Percentiles rank a stretch among this genome's conserved stretches.
Conservation (phyloP, 208 protist genomes). For the Borovskyia barvae region DNA sequence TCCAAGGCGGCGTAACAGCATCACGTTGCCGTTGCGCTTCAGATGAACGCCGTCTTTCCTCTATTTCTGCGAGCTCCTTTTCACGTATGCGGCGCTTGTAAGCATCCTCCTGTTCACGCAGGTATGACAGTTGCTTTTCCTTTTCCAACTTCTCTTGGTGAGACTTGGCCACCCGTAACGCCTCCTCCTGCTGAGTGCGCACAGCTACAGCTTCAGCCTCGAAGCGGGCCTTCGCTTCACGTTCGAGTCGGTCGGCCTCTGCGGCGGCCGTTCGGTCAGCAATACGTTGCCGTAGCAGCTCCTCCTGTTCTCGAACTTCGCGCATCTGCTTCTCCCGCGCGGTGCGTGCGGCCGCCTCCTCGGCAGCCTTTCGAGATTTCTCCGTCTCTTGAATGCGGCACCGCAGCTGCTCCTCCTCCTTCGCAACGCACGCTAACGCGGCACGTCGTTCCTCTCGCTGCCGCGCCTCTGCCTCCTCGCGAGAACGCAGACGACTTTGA, state of each 20-base stretch:
- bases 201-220: slow-evolving; percentile 28
- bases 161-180: slow-evolving; percentile 31
- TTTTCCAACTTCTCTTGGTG: slow-evolving; percentile 25
- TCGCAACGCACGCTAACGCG: slow-evolving; percentile 46
- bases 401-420: slow-evolving; percentile 67
- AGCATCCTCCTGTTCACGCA: slow-evolving; percentile 56
- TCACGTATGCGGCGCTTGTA: slow-evolving; percentile 46
- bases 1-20: too few relatives aligned
- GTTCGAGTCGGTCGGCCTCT: slow-evolving; percentile 9
- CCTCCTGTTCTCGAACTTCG: slow-evolving; percentile 72
- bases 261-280: slow-evolving; percentile 30
- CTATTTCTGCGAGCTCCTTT: slow-evolving; percentile 51
- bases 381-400: slow-evolving; percentile 50
- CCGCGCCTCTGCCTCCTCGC: slow-evolving; percentile 21
- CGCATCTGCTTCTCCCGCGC: slow-evolving; percentile 35
- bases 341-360: slow-evolving; percentile 28
- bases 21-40: slow-evolving; percentile 22
- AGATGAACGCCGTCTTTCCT: slow-evolving; percentile 14
- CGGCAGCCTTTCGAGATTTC: slow-evolving; percentile 33
- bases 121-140: slow-evolving; percentile 34
- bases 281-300: slow-evolving; percentile 51
- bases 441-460: slow-evolving; percentile 35
- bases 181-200: slow-evolving; percentile 32
- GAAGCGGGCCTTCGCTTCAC: slow-evolving; percentile 21
- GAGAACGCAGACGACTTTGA: slow-evolving; percentile 30